Conservation (phyloP, 202 grass and related monocot genomes). For the Panicum virgatum region DNA sequence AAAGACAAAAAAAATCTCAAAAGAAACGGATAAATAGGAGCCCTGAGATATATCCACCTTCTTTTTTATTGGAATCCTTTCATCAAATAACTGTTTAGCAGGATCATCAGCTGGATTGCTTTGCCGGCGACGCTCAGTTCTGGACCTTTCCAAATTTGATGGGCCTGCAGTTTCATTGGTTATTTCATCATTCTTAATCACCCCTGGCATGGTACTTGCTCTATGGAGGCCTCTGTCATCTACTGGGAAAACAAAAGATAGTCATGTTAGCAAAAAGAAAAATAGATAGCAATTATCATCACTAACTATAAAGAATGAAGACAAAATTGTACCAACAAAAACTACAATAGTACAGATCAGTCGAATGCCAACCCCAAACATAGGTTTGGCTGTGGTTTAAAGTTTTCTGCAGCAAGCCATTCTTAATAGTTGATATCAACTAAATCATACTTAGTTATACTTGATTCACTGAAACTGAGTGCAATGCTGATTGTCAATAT, state of each 20-base stretch:
- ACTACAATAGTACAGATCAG: not conserved
- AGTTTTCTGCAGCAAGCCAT: not conserved
- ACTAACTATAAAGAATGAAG: not conserved
- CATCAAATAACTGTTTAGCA: constrained; percentile 68
- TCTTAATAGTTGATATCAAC: not conserved
- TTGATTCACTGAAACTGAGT: not conserved
- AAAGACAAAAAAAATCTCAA: not conserved
- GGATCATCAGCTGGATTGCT: constrained; percentile 51
- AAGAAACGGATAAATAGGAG: not conserved
- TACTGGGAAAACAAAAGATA: constrained; percentile 32
- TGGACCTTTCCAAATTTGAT: constrained; percentile 64
- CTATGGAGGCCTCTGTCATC: constrained; percentile 53
- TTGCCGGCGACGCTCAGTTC: constrained; percentile 61
- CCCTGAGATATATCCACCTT: constrained; percentile 48
- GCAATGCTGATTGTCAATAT: not conserved
- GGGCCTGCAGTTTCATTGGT: constrained; percentile 31
- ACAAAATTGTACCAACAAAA: constrained; percentile 14
- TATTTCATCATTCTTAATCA: constrained; percentile 53
- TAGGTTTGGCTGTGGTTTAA: not conserved
- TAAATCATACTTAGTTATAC: not conserved
- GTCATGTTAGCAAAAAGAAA: not conserved
- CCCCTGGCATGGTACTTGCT: constrained; percentile 67
- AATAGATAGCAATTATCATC: not conserved
- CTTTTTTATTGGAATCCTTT: constrained; percentile 69
- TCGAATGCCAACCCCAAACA: not conserved